phyloP scores from a whole-genome alignment of 2,329 filamentous ascomycete species.

The Grosmannia huntii region DNA sequence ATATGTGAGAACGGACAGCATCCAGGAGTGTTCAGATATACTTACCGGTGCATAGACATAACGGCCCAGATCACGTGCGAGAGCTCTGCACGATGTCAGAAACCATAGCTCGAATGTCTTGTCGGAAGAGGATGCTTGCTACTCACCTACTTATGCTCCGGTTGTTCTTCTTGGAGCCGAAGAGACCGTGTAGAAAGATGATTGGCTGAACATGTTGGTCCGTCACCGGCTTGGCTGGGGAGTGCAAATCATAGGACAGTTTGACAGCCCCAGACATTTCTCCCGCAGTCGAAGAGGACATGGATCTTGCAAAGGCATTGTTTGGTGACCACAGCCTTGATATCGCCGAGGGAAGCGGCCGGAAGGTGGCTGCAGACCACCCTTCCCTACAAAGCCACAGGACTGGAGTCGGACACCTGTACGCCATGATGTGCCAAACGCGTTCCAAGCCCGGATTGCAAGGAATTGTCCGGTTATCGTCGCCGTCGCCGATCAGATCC shows the following conservation, averaged over 20 bases:
- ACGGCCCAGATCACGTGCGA: conserved; percentile 69
- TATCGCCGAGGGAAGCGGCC: background rate
- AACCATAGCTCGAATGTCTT: background rate
- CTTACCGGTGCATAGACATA: conserved; percentile 71
- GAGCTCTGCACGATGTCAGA: conserved; percentile 38
- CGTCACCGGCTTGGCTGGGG: conserved; percentile 34
- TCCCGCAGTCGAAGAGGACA: background rate
- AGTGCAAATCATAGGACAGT: conserved; percentile 55
- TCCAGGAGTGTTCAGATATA: conserved; percentile 4
- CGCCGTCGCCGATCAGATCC: background rate
- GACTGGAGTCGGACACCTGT: background rate
- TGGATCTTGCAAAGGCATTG: background rate
- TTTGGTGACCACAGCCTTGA: background rate
- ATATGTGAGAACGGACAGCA: background rate
- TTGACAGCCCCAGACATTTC: conserved; percentile 13
- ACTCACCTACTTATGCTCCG: conserved; percentile 85
- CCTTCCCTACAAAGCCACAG: background rate
- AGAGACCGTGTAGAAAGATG: conserved; percentile 82
- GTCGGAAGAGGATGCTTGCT: background rate
- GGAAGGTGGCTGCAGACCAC: background rate
- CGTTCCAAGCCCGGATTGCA: background rate
- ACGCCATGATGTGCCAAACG: background rate
- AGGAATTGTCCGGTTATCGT: background rate
- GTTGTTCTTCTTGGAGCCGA: conserved; percentile 93
- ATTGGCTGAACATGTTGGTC: conserved; percentile 47